These are phyloP conservation scores for Bidens hawaiensis DNA, from an alignment of 140 eudicot genomes.

Conservation along the genomic window DNA sequence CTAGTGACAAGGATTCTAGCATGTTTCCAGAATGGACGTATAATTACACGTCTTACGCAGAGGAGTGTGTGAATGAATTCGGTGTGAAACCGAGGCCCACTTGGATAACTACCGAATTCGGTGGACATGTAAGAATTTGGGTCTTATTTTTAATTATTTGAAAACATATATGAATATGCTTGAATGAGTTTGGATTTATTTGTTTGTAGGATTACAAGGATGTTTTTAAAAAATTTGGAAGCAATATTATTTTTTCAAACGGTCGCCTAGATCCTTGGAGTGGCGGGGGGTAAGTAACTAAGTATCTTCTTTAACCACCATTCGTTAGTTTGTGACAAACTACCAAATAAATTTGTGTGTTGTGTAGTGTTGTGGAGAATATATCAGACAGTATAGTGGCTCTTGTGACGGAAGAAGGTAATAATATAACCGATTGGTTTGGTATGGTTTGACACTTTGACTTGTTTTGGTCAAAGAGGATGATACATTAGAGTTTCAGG, in stretches of 20 bases:
- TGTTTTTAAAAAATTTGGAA: constrained; percentile 54
- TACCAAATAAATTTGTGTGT: neutral
- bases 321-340: neutral
- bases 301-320: neutral
- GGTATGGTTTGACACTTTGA: neutral
- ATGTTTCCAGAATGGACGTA: constrained; percentile 68
- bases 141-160: neutral
- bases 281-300: constrained; percentile 94
- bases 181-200: constrained; percentile 6
- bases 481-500: constrained; percentile 31
- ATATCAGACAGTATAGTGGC: constrained; percentile 66
- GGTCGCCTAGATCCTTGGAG: constrained; percentile 96
- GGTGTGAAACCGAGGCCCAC: constrained; percentile 71
- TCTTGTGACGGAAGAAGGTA: constrained; percentile 82
- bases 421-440: neutral
- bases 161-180: neutral
- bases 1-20: constrained; percentile 54
- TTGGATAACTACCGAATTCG: constrained; percentile 90
- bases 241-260: constrained; percentile 88
- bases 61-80: constrained; percentile 51
- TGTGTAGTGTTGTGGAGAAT: constrained; percentile 72
- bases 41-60: constrained; percentile 44
- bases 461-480: neutral
- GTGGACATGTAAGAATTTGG: constrained; percentile 66
- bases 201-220: constrained; percentile 51